phyloP scores from a whole-genome alignment of 192 early-diverging fungal genomes.

The Coemansia sp. region DNA sequence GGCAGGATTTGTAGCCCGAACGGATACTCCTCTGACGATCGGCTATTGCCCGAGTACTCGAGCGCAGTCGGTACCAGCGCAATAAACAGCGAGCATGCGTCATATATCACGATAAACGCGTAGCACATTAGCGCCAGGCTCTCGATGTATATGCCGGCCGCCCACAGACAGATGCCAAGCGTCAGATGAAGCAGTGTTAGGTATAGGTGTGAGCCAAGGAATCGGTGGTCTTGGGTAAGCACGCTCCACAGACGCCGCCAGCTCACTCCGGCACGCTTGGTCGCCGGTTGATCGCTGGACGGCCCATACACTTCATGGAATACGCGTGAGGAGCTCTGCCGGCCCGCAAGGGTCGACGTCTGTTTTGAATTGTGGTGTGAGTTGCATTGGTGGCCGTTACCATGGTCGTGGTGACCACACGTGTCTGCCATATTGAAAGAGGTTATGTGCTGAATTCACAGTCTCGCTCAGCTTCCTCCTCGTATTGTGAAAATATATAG shows the following conservation, averaged over 20 bases:
- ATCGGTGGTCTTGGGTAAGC: constrained; percentile 23
- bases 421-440: not conserved
- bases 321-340: constrained; percentile 8
- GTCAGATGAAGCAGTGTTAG: constrained; percentile 13
- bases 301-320: constrained; percentile 16
- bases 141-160: constrained; percentile 18
- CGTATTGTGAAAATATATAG: not conserved
- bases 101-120: constrained; percentile 30
- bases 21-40: constrained; percentile 22
- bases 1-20: constrained; percentile 32
- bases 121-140: constrained; percentile 41
- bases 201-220: constrained; percentile 31
- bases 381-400: not conserved
- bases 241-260: constrained; percentile 31
- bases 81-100: constrained; percentile 34
- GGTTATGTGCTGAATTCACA: not conserved
- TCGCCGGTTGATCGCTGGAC: not conserved
- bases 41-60: constrained; percentile 39
- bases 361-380: constrained; percentile 1
- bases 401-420: not conserved
- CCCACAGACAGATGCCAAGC: constrained; percentile 23
- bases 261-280: constrained; percentile 12
- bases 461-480: not conserved
- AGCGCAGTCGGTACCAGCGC: constrained; percentile 24
- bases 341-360: not conserved